Evolutionary conservation across 768 basidiomycete species (phyloP).

Genomic region (Rhizopogon vinicolor): DNA sequence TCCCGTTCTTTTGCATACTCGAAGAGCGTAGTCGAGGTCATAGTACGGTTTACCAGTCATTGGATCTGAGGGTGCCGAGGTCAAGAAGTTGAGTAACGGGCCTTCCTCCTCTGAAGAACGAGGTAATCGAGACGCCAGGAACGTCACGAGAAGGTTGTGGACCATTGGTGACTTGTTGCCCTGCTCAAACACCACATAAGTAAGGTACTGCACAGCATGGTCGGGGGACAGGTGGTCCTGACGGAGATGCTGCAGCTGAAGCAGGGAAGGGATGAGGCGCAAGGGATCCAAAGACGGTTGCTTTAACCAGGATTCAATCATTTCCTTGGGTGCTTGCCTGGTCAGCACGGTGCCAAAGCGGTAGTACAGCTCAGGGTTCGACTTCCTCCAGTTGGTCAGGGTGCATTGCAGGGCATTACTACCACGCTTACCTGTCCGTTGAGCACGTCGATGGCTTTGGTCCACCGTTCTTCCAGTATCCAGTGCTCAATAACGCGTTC

Average conservation of each 20-base stretch:
- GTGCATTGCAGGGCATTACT: slow-evolving; percentile 1
- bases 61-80: slow-evolving; percentile 76
- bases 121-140: slow-evolving; percentile 59
- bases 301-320: slow-evolving; percentile 89
- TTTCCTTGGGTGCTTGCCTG: slow-evolving; percentile 81
- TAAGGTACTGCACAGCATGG: slow-evolving; percentile 88
- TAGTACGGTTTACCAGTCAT: slow-evolving; percentile 86
- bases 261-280: slow-evolving; percentile 83
- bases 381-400: slow-evolving; percentile 35
- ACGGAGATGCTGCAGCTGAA: slow-evolving; percentile 72
- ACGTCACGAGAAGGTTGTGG: slow-evolving; percentile 91
- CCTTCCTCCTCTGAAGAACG: slow-evolving; percentile 61
- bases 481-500: slow-evolving; percentile 88
- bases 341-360: slow-evolving; percentile 87
- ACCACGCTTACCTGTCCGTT: slow-evolving; percentile 68
- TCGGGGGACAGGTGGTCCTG: slow-evolving; percentile 72
- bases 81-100: slow-evolving; percentile 77
- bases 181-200: slow-evolving; percentile 78
- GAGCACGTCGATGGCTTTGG: slow-evolving; percentile 84
- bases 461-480: slow-evolving; percentile 90
- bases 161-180: slow-evolving; percentile 79
- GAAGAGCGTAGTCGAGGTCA: slow-evolving; percentile 94
- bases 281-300: slow-evolving; percentile 76
- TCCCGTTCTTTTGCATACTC: slow-evolving; percentile 81
- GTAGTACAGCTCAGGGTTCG: slow-evolving; percentile 87